A percentile compares a stretch with the other conserved stretches of the same genome.
These are phyloP conservation scores for Petunia axillaris DNA, from an alignment of 257 asterid genomes.

Conservation along the genomic window DNA sequence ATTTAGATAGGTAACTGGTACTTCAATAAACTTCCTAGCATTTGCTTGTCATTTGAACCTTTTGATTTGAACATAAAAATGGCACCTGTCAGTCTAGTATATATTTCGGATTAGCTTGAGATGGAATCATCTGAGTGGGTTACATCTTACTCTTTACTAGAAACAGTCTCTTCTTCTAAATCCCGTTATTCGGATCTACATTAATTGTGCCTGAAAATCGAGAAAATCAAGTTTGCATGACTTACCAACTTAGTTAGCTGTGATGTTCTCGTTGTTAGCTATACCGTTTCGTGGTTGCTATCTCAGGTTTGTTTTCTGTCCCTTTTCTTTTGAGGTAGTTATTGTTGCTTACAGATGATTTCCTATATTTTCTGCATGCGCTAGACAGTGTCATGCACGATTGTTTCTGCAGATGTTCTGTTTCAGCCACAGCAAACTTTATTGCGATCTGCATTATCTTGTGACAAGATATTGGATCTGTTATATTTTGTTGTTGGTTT, in stretches of 20 bases:
- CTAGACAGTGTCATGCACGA: not conserved
- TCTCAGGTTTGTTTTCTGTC: not conserved
- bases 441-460: not conserved
- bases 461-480: too few species aligned
- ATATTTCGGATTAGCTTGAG: not conserved
- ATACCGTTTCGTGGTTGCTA: not conserved
- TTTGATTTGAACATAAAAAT: not conserved
- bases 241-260: not conserved
- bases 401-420: not conserved
- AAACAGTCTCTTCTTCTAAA: not conserved
- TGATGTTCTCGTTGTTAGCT: not conserved
- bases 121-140: too few species aligned
- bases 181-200: not conserved
- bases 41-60: conserved; percentile 12
- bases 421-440: not conserved
- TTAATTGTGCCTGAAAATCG: not conserved
- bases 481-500: too few species aligned
- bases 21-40: not conserved
- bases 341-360: not conserved
- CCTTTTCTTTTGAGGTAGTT: not conserved
- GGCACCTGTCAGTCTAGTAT: not conserved
- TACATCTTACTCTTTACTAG: not conserved
- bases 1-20: not conserved
- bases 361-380: not conserved
- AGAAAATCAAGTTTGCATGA: not conserved